Evolutionary conservation across 768 basidiomycete genomes (phyloP).

Genomic region (Xerocomellus dryophilus): DNA sequence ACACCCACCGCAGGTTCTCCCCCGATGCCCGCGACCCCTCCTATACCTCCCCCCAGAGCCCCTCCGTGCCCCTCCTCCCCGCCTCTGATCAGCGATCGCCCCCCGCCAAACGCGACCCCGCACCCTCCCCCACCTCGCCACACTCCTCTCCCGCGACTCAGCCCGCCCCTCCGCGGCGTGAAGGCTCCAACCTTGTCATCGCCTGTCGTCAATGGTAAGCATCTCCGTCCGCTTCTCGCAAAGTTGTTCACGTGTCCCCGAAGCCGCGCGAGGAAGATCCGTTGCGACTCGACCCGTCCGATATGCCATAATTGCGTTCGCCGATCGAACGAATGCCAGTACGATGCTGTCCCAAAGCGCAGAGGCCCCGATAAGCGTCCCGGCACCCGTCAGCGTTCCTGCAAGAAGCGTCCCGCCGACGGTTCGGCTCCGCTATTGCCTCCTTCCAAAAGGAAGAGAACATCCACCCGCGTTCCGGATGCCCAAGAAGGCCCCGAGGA

Average conservation of each 20-base stretch:
- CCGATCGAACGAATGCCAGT: constrained; percentile 73
- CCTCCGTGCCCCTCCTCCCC: constrained; percentile 13
- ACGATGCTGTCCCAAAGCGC: constrained; percentile 77
- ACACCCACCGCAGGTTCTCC: too few relatives aligned
- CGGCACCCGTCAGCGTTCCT: constrained; percentile 77
- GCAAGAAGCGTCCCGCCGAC: constrained; percentile 71
- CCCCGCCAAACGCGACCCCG: constrained; percentile 45
- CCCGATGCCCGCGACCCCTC: too few relatives aligned
- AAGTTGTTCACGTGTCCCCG: constrained; percentile 31
- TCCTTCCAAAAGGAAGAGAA: constrained; percentile 54
- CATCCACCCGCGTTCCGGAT: constrained; percentile 32
- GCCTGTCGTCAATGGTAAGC: constrained; percentile 81
- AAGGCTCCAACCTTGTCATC: constrained; percentile 69
- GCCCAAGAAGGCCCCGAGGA: constrained; percentile 29
- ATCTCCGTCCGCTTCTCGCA: constrained; percentile 29
- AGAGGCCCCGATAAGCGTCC: constrained; percentile 85
- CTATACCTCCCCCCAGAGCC: too few relatives aligned
- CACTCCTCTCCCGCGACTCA: constrained; percentile 26
- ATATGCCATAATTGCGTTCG: constrained; percentile 80
- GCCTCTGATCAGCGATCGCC: constrained; percentile 30
- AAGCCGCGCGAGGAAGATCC: constrained; percentile 82
- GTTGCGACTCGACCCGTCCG: constrained; percentile 81
- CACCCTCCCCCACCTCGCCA: constrained; percentile 35
- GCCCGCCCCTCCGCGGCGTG: constrained; percentile 41
- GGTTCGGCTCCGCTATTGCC: constrained; percentile 50